Conservation (phyloP, 2,329 filamentous ascomycete species). For the Monosporascus sp. region DNA sequence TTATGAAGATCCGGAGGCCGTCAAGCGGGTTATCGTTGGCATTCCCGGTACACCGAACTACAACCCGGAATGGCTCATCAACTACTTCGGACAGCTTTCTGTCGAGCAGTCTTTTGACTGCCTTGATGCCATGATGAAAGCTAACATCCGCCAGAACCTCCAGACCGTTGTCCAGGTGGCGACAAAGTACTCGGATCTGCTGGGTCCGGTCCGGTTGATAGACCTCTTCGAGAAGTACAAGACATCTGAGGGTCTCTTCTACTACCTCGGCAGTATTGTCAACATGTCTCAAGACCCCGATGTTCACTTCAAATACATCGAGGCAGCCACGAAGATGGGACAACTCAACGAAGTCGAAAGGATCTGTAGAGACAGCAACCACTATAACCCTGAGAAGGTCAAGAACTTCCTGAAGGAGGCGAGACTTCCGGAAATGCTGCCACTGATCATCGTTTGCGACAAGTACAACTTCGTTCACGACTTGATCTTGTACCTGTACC, state of each 20-base stretch:
- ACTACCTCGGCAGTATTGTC: constrained; percentile 96
- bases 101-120: constrained; percentile 93
- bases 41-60: constrained; percentile 79
- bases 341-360: constrained; percentile 96
- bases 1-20: constrained; percentile 80
- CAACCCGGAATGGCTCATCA: constrained; percentile 83
- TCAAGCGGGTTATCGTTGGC: constrained; percentile 87
- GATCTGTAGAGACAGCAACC: constrained; percentile 89
- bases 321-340: constrained; percentile 88
- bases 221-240: constrained; percentile 97
- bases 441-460: constrained; percentile 96
- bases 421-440: constrained; percentile 83
- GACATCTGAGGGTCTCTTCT: constrained; percentile 93
- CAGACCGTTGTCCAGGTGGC: constrained; percentile 92
- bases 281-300: constrained; percentile 94
- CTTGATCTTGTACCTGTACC: constrained; percentile 91
- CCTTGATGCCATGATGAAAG: constrained; percentile 91
- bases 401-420: constrained; percentile 99
- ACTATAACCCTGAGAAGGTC: constrained; percentile 88
- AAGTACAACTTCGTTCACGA: constrained; percentile 99
- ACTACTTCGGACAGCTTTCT: constrained; percentile 89
- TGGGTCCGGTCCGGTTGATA: constrained; percentile 82
- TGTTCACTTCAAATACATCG: constrained; percentile 99
- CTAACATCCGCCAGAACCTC: constrained; percentile 94
- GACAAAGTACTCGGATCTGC: constrained; percentile 94